Base-by-base conservation (phyloP, 2,329 filamentous ascomycete species). In the Neofusicoccum kwambonambiense region DNA sequence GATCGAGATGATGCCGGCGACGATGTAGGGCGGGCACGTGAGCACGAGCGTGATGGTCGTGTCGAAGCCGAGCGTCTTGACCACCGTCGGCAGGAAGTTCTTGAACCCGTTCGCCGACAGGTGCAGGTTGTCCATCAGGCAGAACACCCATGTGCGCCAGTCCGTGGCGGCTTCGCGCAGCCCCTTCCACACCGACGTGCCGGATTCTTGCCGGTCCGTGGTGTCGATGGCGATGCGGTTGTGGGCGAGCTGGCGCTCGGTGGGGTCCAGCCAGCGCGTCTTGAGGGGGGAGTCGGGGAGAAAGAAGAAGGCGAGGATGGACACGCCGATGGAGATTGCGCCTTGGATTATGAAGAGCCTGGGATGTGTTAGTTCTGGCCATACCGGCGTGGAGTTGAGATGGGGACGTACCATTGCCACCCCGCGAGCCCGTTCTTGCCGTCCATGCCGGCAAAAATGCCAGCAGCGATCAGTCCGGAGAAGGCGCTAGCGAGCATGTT, bases 391-490 rank as follows among this genome's bases (percentile, higher is more conserved):
- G 13, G 42, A 12, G 31, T 0, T 9, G 1, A 8, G 5, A 37
- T 7, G 9, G 0, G 3, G 22, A 49, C 56, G 27, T 2, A 60
- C 56, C 61, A 63, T 54, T 51, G 45, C 61, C 61, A 63, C 8
- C 47, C 47, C 1, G 47, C 47, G 8, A 63, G 47, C 9, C 22
- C 39, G 47, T 54, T 12, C 39, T 50, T 45, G 19, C 62, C 71
- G 69, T 76, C 76, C 78, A 1, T 17, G 12, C 42, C 22, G 42
- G 4, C 77, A 62, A 62, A 51, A 27, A 85, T 83, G 3, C 81
- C 82, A 3, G 83, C 83, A 4, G 81, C 83, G 58, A 86, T 83
- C 34, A 86, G 76, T 31, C 81, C 83, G 19, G 82, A 82, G 69
- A 86, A 86, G 3, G 83, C 83, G 57, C 75, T 81, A 58, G 78